These are phyloP conservation scores for Oxytropis ochrocephala DNA, from an alignment of 306 rosid species.

Conservation along the genomic window DNA sequence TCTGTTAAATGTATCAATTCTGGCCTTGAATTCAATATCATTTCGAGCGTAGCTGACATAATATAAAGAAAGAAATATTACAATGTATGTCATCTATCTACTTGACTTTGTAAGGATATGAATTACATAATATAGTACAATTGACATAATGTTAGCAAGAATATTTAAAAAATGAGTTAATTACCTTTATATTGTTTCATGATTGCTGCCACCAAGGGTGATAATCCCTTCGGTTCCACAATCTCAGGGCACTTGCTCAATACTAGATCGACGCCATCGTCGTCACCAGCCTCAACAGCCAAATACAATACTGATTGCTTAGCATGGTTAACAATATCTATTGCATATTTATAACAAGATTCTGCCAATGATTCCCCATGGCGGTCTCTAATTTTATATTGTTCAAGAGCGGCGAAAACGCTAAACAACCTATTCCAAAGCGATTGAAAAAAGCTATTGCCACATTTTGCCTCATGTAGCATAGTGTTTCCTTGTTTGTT, in stretches of 20 bases:
- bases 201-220: background rate
- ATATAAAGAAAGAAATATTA: too few relatives aligned
- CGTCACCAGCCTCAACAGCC: background rate
- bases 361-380: background rate
- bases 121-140: too few relatives aligned
- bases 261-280: background rate
- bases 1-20: too few relatives aligned
- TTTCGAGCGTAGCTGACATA: background rate
- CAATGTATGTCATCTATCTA: too few relatives aligned
- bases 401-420: background rate
- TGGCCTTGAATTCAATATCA: background rate
- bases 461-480: conserved; percentile 4
- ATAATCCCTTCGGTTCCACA: background rate
- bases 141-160: too few relatives aligned
- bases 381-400: background rate
- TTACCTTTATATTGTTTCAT: too few relatives aligned
- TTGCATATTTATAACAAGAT: background rate
- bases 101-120: too few relatives aligned
- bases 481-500: background rate
- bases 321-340: background rate
- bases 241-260: background rate
- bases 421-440: background rate
- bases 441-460: too few relatives aligned
- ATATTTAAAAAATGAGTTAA: too few relatives aligned
- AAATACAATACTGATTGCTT: background rate